These are phyloP conservation scores for Fusarium buxicola DNA, from an alignment of 2,329 filamentous ascomycete genomes.

Conservation along the genomic window DNA sequence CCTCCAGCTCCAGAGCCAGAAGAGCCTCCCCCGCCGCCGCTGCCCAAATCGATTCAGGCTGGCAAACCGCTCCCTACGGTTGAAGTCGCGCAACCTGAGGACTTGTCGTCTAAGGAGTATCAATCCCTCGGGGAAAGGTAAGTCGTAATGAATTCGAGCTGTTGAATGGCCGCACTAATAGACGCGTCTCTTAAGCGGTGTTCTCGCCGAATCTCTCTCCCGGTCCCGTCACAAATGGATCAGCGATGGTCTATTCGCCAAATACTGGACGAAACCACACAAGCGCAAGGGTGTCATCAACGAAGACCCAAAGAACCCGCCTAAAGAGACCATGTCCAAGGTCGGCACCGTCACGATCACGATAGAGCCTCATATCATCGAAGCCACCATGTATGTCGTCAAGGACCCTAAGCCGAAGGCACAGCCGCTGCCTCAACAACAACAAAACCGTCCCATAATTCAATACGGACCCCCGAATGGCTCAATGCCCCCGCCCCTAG, in stretches of 20 bases:
- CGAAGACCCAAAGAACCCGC: conserved; percentile 74
- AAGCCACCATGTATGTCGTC: conserved; percentile 78
- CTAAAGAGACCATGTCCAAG: conserved; percentile 78
- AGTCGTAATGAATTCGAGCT: conserved; percentile 13
- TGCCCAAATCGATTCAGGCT: conserved; percentile 73
- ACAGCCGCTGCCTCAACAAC: conserved; percentile 50
- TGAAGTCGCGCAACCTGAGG: conserved; percentile 72
- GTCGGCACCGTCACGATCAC: conserved; percentile 79
- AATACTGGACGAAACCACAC: conserved; percentile 79
- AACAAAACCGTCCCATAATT: conserved; percentile 64
- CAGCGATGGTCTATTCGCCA: conserved; percentile 77
- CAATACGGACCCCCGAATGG: conserved; percentile 75
- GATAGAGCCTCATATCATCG: conserved; percentile 83
- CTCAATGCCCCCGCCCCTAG: conserved; percentile 66
- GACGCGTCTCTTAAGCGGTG: conserved; percentile 65
- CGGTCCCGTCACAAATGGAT: conserved; percentile 81
- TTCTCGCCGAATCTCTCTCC: conserved; percentile 77
- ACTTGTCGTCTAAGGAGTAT: conserved; percentile 73
- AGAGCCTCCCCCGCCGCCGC: conserved; percentile 52
- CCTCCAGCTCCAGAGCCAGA: conserved; percentile 45
- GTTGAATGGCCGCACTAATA: conserved; percentile 31
- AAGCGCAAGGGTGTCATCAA: conserved; percentile 74
- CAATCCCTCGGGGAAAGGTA: conserved; percentile 81
- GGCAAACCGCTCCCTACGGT: conserved; percentile 79
- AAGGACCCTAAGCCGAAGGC: conserved; percentile 69